These are phyloP conservation scores for Neurospora crassa DNA, from an alignment of 2,329 filamentous ascomycete species.

Conservation along the genomic window DNA sequence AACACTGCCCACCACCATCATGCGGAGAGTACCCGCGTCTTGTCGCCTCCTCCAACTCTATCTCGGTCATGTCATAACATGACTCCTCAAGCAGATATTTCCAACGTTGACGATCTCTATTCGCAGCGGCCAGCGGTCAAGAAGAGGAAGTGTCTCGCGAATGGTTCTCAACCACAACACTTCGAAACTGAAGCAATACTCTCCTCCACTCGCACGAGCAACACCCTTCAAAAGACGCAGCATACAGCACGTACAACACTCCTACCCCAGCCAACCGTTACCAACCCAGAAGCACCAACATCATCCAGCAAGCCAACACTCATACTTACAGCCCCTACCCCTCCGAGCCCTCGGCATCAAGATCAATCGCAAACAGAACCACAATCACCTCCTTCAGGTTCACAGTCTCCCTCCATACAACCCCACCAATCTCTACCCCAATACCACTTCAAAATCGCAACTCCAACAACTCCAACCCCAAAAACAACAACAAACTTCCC, in stretches of 20 bases:
- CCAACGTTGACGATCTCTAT: not conserved
- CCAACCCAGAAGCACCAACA: not conserved
- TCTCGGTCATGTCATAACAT: not conserved
- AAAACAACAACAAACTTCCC: not conserved
- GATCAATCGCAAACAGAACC: not conserved
- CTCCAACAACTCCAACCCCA: not conserved
- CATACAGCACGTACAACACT: not conserved
- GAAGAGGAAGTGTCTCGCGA: not conserved
- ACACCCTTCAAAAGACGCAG: not conserved
- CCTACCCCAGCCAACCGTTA: not conserved
- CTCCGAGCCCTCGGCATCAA: not conserved
- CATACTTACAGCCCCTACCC: not conserved
- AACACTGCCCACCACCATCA: not conserved
- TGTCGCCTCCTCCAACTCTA: not conserved
- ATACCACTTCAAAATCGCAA: not conserved
- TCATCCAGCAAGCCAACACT: not conserved
- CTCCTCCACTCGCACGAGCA: not conserved
- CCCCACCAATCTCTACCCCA: not conserved
- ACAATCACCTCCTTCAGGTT: not conserved
- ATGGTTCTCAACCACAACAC: not conserved
- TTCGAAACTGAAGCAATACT: not conserved
- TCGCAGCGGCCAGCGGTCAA: not conserved
- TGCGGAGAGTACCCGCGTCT: not conserved
- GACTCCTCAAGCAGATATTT: not conserved
- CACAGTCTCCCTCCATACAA: not conserved